Conservation (phyloP, 2,329 filamentous ascomycete genomes). For the Aspergillus sp. region DNA sequence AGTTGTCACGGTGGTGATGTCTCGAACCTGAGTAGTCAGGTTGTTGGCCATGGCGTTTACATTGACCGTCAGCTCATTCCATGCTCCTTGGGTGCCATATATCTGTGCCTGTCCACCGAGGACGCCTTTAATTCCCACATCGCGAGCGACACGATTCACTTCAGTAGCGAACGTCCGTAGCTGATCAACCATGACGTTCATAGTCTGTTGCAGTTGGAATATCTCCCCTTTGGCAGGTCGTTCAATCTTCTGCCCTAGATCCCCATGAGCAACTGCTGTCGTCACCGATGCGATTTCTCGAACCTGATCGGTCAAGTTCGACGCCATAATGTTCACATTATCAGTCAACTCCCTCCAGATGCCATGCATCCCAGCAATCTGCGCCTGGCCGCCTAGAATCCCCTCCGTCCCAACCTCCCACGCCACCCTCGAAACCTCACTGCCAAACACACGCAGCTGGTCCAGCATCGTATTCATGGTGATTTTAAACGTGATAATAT, state of each 20-base stretch:
- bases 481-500: conserved; percentile 95
- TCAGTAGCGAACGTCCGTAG: conserved; percentile 77
- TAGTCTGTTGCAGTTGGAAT: conserved; percentile 75
- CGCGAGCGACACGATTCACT: conserved; percentile 75
- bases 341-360: conserved; percentile 98
- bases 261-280: conserved; percentile 75
- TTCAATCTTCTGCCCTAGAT: conserved; percentile 79
- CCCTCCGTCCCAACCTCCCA: conserved; percentile 96
- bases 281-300: conserved; percentile 81
- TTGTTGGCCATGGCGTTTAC: conserved; percentile 87
- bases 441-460: conserved; percentile 92
- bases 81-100: conserved; percentile 79
- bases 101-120: conserved; percentile 78
- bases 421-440: conserved; percentile 89
- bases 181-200: conserved; percentile 87
- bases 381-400: conserved; percentile 86
- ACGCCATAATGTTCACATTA: conserved; percentile 81
- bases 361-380: conserved; percentile 88
- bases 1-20: conserved; percentile 78
- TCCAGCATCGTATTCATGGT: conserved; percentile 99
- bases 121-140: conserved; percentile 80
- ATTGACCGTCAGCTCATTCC: conserved; percentile 81
- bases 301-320: conserved; percentile 77
- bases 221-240: conserved; percentile 77
- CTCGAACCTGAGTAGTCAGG: conserved; percentile 81